Percentiles rank a stretch among this genome's conserved stretches.
These are phyloP conservation scores for Prunus dulcis DNA, from an alignment of 306 rosid species.

Conservation along the genomic window DNA sequence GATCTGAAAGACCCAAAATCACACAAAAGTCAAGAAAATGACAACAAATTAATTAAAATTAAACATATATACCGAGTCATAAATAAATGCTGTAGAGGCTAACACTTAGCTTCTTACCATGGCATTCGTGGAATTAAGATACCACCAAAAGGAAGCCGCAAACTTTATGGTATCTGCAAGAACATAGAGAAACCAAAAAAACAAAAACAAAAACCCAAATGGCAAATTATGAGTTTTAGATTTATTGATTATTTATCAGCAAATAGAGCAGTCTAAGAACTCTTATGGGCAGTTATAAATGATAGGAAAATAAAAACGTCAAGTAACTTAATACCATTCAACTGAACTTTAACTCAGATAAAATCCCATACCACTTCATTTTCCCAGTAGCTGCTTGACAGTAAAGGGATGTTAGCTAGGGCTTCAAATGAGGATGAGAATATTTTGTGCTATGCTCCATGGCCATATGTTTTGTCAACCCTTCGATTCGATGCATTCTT, in stretches of 20 bases:
- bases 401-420: neutral
- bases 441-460: too few relatives aligned
- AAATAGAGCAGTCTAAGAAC: too few relatives aligned
- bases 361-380: neutral
- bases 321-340: neutral
- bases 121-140: conserved; percentile 11
- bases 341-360: neutral
- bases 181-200: neutral
- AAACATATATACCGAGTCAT: neutral
- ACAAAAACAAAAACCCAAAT: neutral
- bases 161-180: neutral
- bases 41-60: neutral
- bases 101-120: conserved; percentile 10
- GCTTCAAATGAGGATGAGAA: neutral
- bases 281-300: neutral
- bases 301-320: neutral
- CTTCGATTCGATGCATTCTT: too few relatives aligned
- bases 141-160: conserved; percentile 9
- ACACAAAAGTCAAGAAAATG: neutral
- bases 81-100: neutral
- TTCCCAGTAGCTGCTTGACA: neutral
- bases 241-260: too few relatives aligned
- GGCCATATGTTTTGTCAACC: neutral
- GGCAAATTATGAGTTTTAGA: too few relatives aligned
- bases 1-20: neutral